These are phyloP conservation scores for Mycena floridula DNA, from an alignment of 768 basidiomycete species.

Conservation along the genomic window DNA sequence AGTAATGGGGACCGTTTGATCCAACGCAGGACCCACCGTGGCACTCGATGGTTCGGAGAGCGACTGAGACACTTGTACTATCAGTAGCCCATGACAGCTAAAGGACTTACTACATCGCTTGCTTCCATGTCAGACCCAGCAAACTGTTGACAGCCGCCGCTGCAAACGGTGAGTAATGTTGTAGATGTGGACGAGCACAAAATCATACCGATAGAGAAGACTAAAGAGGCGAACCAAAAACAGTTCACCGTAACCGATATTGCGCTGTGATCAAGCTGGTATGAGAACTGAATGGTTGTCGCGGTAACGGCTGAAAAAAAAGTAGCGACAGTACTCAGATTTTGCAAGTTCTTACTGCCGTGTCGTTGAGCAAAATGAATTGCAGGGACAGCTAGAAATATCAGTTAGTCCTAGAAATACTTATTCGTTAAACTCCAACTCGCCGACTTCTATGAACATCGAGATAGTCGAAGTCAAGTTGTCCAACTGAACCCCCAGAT, in stretches of 20 bases:
- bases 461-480: constrained; percentile 60
- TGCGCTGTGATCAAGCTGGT: constrained; percentile 25
- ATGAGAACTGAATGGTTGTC: constrained; percentile 67
- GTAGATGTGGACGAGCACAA: no score
- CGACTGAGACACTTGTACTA: constrained; percentile 37
- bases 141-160: constrained; percentile 71
- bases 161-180: no score
- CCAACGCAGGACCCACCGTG: constrained; percentile 84
- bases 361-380: constrained; percentile 75
- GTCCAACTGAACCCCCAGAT: constrained; percentile 72
- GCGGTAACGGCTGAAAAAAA: constrained; percentile 26
- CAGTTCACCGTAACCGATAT: constrained; percentile 54
- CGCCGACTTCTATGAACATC: constrained; percentile 74
- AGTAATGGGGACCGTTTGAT: constrained; percentile 81
- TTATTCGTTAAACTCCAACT: constrained; percentile 12
- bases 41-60: constrained; percentile 68
- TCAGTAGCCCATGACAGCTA: neutral
- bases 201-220: constrained; percentile 77
- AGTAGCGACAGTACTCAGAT: constrained; percentile 68
- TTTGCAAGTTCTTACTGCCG: constrained; percentile 61
- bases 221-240: constrained; percentile 71
- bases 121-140: constrained; percentile 75
- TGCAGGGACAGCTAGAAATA: constrained; percentile 67
- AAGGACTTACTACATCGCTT: constrained; percentile 70
- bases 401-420: neutral